Base-by-base conservation (phyloP, 2,329 filamentous ascomycete species). In the Botryosphaeria dothidea region DNA sequence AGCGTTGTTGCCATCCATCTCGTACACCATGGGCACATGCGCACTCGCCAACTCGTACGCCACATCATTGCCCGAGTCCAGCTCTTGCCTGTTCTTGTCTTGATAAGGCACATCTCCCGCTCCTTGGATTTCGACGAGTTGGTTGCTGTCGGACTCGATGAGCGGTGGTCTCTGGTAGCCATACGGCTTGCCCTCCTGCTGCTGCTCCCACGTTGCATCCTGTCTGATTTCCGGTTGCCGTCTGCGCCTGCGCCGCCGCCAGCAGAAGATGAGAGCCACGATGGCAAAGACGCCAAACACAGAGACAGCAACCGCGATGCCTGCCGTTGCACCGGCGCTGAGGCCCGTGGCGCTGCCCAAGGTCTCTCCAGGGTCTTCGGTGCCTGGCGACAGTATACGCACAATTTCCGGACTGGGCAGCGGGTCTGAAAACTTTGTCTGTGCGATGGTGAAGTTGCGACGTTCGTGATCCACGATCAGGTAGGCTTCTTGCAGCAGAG, bases 401-500 rank as follows among this genome's bases (percentile, higher is more conserved):
- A 65, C 36, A 29, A 60, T 58, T 29, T 65, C 45, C 4, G 52
- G 17, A 5, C 15, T 13, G 6, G 63, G 63, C 4, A 60, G 31
- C 2, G 63, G 54, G 23, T 52, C 45, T 21, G 63, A 21, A n/a
- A 65, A 65, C 3, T 23, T 52, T 15, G 54, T 31, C 21, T 65
- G 63, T 2, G 63, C 27, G n/a, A 65, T 25, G 25, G 72, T 75
- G 60, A 78, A 78, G 62, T 74, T 75, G 3, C 63, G 23, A 1
- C 71, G 70, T 25, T 78, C 75, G 56, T 78, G 77, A 58, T 79
- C 75, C 15, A 77, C 76, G 29, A 76, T 52, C 3, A 79, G 65
- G 48, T 79, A 78, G 2, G 77, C 71, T 66, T 78, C 76, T 56
- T 79, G 77, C 0, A 79, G 65, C 19, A 79, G 74, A 0, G 76